Base-by-base conservation (phyloP, 208 protist genomes). In the Hexamita inflata region DNA sequence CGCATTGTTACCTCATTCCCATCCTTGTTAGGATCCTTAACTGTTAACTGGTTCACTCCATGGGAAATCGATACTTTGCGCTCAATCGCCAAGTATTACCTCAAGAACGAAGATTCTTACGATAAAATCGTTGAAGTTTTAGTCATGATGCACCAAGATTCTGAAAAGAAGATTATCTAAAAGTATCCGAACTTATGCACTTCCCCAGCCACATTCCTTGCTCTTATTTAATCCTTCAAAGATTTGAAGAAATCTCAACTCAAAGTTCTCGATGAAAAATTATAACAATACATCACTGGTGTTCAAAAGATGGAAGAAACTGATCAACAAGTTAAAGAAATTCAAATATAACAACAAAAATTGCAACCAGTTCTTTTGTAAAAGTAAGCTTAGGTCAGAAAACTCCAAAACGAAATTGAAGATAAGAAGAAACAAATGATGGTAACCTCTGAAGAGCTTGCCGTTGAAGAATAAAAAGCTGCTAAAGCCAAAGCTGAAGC, bases 21-120 rank as follows among this genome's bases (percentile, higher is more conserved):
- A 2, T 92, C 94, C 1, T 82, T 98, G 4, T 91, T 98, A 57
- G 96, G 94, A 80, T 97, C 93, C 84, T 95, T 92, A 80, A 96
- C 93, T 0, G 96, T 98, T 79, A 94, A 98, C 80, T 98, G 93
- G 94, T 98, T 98, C 82, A 86, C 86, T 24, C 88, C 89, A 59
- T 98, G 94, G 93, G 92, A 93, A 35, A 82, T 86, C 40, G 88
- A 96, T 75, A 93, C 94, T 26, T 84, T 98, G 26, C 74, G 80
- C 45, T 90, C 87, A 74, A 93, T 98, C 29, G 93, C 94, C 24
- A 75, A 80, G 40, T 84, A 88, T 76, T 91, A 89, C 74, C 90
- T 95, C 45, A 59, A 28, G 7, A 59, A 83, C 0, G 38, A 80
- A n/a, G 70, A 2, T 29, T 2, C 11, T 30, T 70, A 9, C 64